Percentiles rank a stretch among this genome's conserved stretches.
phyloP scores from a whole-genome alignment of 441 rosid species.

The Biscutella laevigata region DNA sequence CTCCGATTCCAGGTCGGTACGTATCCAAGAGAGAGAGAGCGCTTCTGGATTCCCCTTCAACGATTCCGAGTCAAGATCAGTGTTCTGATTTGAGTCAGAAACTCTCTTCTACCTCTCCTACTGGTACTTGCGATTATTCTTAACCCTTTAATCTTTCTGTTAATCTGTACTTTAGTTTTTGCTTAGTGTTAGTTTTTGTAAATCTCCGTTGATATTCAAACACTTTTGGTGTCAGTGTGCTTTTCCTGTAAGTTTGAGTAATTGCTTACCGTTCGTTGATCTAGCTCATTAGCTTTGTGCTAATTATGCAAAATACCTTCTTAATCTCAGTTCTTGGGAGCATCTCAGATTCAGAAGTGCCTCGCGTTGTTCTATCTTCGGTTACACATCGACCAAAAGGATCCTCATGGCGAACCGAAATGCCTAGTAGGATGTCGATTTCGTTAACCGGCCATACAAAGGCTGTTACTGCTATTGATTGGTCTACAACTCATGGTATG shows the following conservation, averaged over 20 bases:
- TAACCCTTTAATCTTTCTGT: background rate
- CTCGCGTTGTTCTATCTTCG: slow-evolving; percentile 31
- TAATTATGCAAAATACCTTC: background rate
- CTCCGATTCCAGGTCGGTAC: slow-evolving; percentile 42
- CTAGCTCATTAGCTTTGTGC: background rate
- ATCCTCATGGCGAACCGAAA: slow-evolving; percentile 23
- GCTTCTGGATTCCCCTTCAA: slow-evolving; percentile 20
- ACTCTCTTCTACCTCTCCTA: slow-evolving; percentile 9
- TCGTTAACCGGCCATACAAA: slow-evolving; percentile 48
- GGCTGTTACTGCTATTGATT: slow-evolving; percentile 66
- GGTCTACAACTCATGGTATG: slow-evolving; percentile 72
- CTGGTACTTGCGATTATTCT: slow-evolving; percentile 26
- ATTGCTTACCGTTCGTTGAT: background rate
- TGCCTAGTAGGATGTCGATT: slow-evolving; percentile 39
- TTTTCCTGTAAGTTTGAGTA: background rate
- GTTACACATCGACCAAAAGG: slow-evolving; percentile 34
- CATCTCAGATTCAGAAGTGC: slow-evolving; percentile 40
- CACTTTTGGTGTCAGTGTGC: background rate
- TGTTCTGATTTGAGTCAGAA: slow-evolving; percentile 9
- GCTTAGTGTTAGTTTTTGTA: background rate
- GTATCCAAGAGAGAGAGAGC: slow-evolving; percentile 64
- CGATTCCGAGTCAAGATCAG: slow-evolving; percentile 14
- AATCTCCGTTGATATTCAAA: background rate
- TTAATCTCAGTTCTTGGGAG: slow-evolving; percentile 52
- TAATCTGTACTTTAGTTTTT: background rate